Percentiles rank a stretch among this genome's conserved stretches.
Conservation (phyloP, 2,329 filamentous ascomycete species). For the Hortaea werneckii region DNA sequence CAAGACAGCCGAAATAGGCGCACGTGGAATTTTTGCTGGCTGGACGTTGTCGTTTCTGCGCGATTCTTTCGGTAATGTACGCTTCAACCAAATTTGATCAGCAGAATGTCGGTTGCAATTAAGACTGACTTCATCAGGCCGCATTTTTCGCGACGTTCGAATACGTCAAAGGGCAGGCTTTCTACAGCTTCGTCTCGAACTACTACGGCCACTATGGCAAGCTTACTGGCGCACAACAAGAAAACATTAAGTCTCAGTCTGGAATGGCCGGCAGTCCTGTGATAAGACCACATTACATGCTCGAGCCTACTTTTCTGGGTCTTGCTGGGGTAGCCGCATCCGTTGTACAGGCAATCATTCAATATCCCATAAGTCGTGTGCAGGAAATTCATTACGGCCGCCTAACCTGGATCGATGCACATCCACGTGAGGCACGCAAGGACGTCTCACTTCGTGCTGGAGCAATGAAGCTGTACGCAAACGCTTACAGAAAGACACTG, state of each 20-base stretch:
- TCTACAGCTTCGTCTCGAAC: constrained; percentile 60
- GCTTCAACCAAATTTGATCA: not conserved
- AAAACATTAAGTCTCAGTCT: constrained; percentile 20
- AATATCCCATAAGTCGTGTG: constrained; percentile 62
- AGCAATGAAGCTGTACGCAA: constrained; percentile 58
- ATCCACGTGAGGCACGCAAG: constrained; percentile 16
- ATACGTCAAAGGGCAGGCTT: constrained; percentile 62
- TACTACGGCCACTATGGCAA: constrained; percentile 48
- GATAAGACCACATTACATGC: constrained; percentile 63
- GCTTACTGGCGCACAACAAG: constrained; percentile 24
- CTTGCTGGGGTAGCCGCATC: constrained; percentile 60
- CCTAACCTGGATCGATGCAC: constrained; percentile 60
- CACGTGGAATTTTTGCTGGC: constrained; percentile 63
- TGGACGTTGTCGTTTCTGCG: constrained; percentile 60
- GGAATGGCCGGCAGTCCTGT: constrained; percentile 31
- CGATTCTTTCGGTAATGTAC: constrained; percentile 54
- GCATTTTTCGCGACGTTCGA: constrained; percentile 69
- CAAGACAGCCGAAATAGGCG: constrained; percentile 61
- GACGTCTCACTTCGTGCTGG: not conserved
- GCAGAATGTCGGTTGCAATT: too few species aligned
- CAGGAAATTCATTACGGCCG: constrained; percentile 65
- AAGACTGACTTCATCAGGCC: constrained; percentile 15
- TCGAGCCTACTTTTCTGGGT: constrained; percentile 63
- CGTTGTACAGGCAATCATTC: constrained; percentile 55
- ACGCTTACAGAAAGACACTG: constrained; percentile 60